A percentile compares a stretch with the other conserved stretches of the same genome.
These are phyloP conservation scores for Pythium brassicae DNA, from an alignment of 352 stramenopile genomes.

Conservation along the genomic window DNA sequence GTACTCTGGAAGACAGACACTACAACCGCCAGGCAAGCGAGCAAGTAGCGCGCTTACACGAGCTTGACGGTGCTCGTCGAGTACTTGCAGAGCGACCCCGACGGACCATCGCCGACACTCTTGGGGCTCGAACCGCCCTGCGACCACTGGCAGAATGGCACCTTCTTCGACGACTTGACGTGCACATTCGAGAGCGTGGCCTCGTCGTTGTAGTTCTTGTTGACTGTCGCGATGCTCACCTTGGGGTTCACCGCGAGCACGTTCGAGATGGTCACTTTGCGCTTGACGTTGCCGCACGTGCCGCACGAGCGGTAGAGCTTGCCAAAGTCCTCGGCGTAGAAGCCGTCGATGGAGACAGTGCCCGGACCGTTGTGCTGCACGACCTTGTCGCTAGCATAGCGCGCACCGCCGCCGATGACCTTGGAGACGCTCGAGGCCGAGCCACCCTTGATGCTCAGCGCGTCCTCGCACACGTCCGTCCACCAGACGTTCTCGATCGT, in stretches of 20 bases:
- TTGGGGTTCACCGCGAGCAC: constrained; percentile 25
- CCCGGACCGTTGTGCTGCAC: constrained; percentile 25
- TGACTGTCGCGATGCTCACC: constrained; percentile 20
- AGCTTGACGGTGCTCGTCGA: constrained; percentile 10
- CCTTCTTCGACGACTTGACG: constrained; percentile 9
- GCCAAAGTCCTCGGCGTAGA: constrained; percentile 25
- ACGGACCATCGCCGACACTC: constrained; percentile 8
- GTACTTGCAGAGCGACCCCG: constrained; percentile 12
- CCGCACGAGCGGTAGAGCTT: constrained; percentile 31
- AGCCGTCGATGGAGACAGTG: constrained; percentile 25
- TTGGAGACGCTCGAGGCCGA: constrained; percentile 19
- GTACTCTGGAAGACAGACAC: too few relatives aligned
- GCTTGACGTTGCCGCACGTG: constrained; percentile 19
- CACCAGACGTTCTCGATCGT: constrained; percentile 34
- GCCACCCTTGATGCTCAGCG: constrained; percentile 24
- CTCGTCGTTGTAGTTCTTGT: constrained; percentile 24
- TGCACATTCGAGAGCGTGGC: constrained; percentile 23
- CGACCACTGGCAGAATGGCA: constrained; percentile 15
- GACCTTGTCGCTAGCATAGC: constrained; percentile 25
- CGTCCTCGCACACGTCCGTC: constrained; percentile 27
- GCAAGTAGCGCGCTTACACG: too few relatives aligned
- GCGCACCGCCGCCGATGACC: constrained; percentile 24
- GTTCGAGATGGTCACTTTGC: constrained; percentile 23
- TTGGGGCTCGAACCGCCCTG: constrained; percentile 5
- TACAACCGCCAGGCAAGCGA: too few relatives aligned